phyloP scores from a whole-genome alignment of 306 rosid species.

The Gastrolobium villosum region DNA sequence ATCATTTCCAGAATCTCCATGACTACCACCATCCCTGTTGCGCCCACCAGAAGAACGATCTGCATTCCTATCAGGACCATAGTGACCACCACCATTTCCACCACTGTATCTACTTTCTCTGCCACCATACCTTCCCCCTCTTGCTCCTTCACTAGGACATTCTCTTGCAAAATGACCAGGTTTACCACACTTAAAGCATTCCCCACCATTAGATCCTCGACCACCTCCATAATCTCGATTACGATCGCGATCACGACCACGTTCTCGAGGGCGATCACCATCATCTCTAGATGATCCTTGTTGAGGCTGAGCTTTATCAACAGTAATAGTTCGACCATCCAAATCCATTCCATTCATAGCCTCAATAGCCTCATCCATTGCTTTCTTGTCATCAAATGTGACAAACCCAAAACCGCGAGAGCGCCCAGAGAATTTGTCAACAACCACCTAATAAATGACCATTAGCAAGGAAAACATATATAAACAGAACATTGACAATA shows the following conservation, averaged over 20 bases:
- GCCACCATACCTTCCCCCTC: slow-evolving; percentile 81
- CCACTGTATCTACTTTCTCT: slow-evolving; percentile 74
- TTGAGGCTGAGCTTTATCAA: slow-evolving; percentile 98
- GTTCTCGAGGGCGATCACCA: slow-evolving; percentile 75
- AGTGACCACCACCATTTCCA: slow-evolving; percentile 56
- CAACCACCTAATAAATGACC: slow-evolving; percentile 72
- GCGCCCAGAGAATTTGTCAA: slow-evolving; percentile 96
- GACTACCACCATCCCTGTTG: slow-evolving; percentile 76
- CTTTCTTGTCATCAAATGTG: slow-evolving; percentile 96
- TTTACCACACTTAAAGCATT: slow-evolving; percentile 97
- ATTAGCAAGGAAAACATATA: slow-evolving; percentile 1
- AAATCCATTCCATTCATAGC: slow-evolving; percentile 96
- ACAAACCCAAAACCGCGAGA: slow-evolving; percentile 99
- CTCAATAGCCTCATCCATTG: slow-evolving; percentile 98
- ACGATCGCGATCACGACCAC: slow-evolving; percentile 54
- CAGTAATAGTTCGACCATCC: slow-evolving; percentile 98
- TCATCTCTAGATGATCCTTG: slow-evolving; percentile 93
- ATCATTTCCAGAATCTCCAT: slow-evolving; percentile 79
- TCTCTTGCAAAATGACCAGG: slow-evolving; percentile 99
- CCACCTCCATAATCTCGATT: slow-evolving; percentile 73
- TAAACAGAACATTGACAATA: slow-evolving; percentile 27
- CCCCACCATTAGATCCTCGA: slow-evolving; percentile 86
- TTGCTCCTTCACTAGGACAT: slow-evolving; percentile 90
- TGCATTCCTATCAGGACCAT: slow-evolving; percentile 95
- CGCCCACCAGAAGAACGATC: slow-evolving; percentile 90